Conservation (phyloP, 768 basidiomycete species). For the Lanmaoa rubissima region DNA sequence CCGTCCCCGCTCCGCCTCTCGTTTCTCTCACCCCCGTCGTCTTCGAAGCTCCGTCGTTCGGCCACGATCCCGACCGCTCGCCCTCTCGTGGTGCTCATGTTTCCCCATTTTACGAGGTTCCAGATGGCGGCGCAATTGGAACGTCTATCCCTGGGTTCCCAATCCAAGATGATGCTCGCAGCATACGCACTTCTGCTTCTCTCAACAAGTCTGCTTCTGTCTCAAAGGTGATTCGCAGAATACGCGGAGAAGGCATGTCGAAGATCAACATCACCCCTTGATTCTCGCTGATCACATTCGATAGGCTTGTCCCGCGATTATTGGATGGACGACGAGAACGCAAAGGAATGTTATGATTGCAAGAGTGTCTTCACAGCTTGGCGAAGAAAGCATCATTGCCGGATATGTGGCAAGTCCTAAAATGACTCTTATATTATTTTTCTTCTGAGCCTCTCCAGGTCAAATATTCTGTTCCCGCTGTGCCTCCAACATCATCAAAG, state of each 20-base stretch:
- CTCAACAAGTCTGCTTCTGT: conserved; percentile 78
- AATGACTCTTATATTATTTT: not conserved
- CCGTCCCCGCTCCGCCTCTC: conserved; percentile 73
- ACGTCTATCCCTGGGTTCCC: conserved; percentile 90
- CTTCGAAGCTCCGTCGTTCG: conserved; percentile 72
- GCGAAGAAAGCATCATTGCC: conserved; percentile 95
- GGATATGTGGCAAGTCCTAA: conserved; percentile 77
- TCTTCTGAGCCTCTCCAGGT: conserved; percentile 44
- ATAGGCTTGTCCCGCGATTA: conserved; percentile 88
- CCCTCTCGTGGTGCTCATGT: conserved; percentile 50
- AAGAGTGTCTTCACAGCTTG: conserved; percentile 92
- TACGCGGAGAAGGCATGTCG: conserved; percentile 80
- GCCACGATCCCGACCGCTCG: conserved; percentile 59
- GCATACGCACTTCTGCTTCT: conserved; percentile 73
- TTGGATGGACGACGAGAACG: conserved; percentile 98
- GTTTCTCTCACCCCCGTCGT: conserved; percentile 85
- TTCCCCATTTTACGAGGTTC: conserved; percentile 52
- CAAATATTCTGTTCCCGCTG: conserved; percentile 98
- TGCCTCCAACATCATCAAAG: conserved; percentile 95
- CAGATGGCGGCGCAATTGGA: conserved; percentile 58
- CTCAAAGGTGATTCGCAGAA: conserved; percentile 85
- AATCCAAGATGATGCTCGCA: conserved; percentile 86
- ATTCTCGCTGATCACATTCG: conserved; percentile 6
- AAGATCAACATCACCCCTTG: conserved; percentile 1
- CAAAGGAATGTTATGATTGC: conserved; percentile 95